Evolutionary conservation across 306 rosid species (phyloP).

Genomic region (Urtica urens): DNA sequence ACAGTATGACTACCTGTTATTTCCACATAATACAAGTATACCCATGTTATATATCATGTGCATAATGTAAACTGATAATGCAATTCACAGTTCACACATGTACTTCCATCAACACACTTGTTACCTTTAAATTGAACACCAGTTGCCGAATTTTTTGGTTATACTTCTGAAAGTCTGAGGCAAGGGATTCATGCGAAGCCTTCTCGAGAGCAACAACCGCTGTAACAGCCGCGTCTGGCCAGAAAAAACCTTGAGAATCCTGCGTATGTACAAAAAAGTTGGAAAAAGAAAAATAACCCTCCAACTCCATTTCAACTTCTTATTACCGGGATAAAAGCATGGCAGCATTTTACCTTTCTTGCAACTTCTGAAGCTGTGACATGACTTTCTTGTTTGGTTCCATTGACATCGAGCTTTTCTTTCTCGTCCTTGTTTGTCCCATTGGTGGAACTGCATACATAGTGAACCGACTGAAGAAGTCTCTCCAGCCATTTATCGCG

Average conservation of each 20-base stretch:
- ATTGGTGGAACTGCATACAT: slow-evolving; percentile 44
- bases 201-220: slow-evolving; percentile 72
- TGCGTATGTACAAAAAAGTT: slow-evolving; percentile 20
- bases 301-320: neutral
- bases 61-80: too few relatives aligned
- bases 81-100: too few relatives aligned
- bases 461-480: slow-evolving; percentile 48
- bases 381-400: slow-evolving; percentile 23
- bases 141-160: slow-evolving; percentile 77
- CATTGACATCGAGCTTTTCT: slow-evolving; percentile 34
- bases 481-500: slow-evolving; percentile 93
- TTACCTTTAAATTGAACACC: slow-evolving; percentile 61
- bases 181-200: slow-evolving; percentile 54
- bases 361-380: slow-evolving; percentile 22
- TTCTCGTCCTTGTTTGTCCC: slow-evolving; percentile 27
- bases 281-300: slow-evolving; percentile 1
- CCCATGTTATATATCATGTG: too few relatives aligned
- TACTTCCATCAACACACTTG: too few relatives aligned
- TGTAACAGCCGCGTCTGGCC: slow-evolving; percentile 83
- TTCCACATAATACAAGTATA: too few relatives aligned
- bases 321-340: neutral
- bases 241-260: slow-evolving; percentile 47
- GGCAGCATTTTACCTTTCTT: too few relatives aligned
- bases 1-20: too few relatives aligned
- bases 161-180: slow-evolving; percentile 66